Evolutionary conservation across 2,329 filamentous ascomycete genomes (phyloP).

Genomic region (Botryosphaeria agaves): DNA sequence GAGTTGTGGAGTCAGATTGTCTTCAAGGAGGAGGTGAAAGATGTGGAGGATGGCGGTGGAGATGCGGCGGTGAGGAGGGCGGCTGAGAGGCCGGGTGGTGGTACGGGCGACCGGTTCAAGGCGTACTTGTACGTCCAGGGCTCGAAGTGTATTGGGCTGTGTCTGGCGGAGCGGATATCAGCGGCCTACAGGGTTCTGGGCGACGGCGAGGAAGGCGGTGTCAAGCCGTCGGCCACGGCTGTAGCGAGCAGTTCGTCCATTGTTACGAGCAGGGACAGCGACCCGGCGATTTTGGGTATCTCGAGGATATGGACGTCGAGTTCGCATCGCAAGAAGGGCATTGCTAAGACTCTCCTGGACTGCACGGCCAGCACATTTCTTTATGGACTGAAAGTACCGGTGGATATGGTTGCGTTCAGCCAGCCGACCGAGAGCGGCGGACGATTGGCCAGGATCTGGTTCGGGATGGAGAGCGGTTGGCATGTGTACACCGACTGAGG

Average conservation of each 20-base stretch:
- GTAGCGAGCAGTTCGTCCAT: slow-evolving; percentile 22
- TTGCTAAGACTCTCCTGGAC: slow-evolving; percentile 40
- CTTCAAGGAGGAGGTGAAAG: slow-evolving; percentile 7
- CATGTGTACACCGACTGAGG: slow-evolving; percentile 41
- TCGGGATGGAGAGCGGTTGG: slow-evolving; percentile 37
- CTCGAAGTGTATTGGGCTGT: slow-evolving; percentile 43
- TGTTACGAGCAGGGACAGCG: slow-evolving; percentile 22
- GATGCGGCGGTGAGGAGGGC: slow-evolving; percentile 5
- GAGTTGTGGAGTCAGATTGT: slow-evolving; percentile 36
- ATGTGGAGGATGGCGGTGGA: slow-evolving; percentile 7
- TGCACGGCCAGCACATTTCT: slow-evolving; percentile 37
- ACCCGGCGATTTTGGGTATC: slow-evolving; percentile 39
- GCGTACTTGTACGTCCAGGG: slow-evolving; percentile 44
- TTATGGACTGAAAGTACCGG: slow-evolving; percentile 36
- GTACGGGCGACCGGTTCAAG: no score
- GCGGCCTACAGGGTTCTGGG: slow-evolving; percentile 34
- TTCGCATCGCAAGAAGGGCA: slow-evolving; percentile 35
- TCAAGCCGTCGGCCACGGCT: neutral
- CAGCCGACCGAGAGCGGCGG: slow-evolving; percentile 47
- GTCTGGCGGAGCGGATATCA: slow-evolving; percentile 43
- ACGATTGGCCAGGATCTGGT: slow-evolving; percentile 39
- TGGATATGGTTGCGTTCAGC: slow-evolving; percentile 42
- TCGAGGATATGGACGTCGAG: slow-evolving; percentile 49
- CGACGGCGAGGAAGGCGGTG: neutral
- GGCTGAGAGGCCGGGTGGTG: slow-evolving; percentile 16